Evolutionary conservation across 1,139 yeast species (phyloP).

Genomic region (Sugiyamaella sp.): DNA sequence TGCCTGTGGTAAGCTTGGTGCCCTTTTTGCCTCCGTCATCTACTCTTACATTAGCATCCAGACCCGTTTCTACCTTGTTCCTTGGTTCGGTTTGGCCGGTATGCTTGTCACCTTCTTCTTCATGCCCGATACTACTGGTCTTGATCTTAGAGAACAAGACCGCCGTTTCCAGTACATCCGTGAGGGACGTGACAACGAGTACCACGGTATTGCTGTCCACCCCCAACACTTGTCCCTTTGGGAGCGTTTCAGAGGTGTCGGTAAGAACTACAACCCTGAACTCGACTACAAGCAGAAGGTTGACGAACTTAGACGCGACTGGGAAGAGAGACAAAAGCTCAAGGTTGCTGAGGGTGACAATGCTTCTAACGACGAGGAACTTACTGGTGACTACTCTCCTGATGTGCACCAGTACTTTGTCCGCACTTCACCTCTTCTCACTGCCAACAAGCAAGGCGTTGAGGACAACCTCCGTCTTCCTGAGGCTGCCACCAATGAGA

Average conservation of each 20-base stretch:
- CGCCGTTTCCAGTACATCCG: slow-evolving; percentile 43
- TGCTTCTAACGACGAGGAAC: slow-evolving; percentile 28
- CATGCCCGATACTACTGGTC: slow-evolving; percentile 45
- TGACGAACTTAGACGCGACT: slow-evolving; percentile 43
- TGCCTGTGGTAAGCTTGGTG: slow-evolving; percentile 95
- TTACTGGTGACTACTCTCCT: slow-evolving; percentile 30
- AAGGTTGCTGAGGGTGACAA: slow-evolving; percentile 34
- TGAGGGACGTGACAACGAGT: slow-evolving; percentile 42
- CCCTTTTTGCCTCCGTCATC: slow-evolving; percentile 86
- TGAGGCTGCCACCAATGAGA: slow-evolving; percentile 27
- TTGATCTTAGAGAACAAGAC: slow-evolving; percentile 45
- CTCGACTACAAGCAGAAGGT: slow-evolving; percentile 45
- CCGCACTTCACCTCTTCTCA: slow-evolving; percentile 41
- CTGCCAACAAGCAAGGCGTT: slow-evolving; percentile 29
- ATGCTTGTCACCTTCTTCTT: slow-evolving; percentile 41
- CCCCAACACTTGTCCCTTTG: slow-evolving; percentile 42
- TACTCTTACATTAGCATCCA: slow-evolving; percentile 43
- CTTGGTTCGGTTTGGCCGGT: slow-evolving; percentile 47
- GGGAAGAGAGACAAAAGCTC: slow-evolving; percentile 42
- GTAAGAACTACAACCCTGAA: slow-evolving; percentile 44
- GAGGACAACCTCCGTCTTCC: slow-evolving; percentile 35
- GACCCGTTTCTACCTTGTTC: slow-evolving; percentile 44
- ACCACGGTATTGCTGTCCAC: slow-evolving; percentile 46
- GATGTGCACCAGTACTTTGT: slow-evolving; percentile 42
- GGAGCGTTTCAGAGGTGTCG: slow-evolving; percentile 43